Base-by-base conservation (phyloP, 768 basidiomycete genomes). In the Saitozyma sp. region DNA sequence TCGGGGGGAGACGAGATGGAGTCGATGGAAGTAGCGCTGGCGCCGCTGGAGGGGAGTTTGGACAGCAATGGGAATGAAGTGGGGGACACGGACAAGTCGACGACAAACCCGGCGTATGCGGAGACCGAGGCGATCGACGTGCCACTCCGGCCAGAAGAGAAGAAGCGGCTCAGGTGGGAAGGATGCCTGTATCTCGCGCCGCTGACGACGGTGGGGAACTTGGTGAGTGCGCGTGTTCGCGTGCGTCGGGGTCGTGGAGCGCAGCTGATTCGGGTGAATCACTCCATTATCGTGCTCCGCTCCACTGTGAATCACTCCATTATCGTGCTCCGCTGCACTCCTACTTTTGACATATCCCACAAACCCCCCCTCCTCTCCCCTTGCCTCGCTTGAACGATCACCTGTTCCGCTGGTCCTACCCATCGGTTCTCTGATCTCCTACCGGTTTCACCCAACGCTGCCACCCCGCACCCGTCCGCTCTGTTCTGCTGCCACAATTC, bases 171-270 rank as follows among this genome's bases (percentile, higher is more conserved):
- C 50, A 80, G 90, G 70, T 98, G 94, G 91, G 80, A 83, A 8
- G 91, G 89, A 2, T 91, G 91, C 79, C 89, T 90, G 0, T 98
- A 88, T 75, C 82, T 88, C 7, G 87, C 87, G 3, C 95, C 95
- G 2, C 80, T 98, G 17, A 97, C 95, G 0, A 98, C 95, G 0
- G 92, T 94, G 45, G 95, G 95, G 13, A 98, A 99, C 73, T 79
- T 98, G 76, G 93, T 92, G 75, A 51, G 85, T 80, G 50, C 29
- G n/a, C n/a, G n/a, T n/a, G n/a, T 20, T 50, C n/a, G n/a, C n/a
- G 29, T 29, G 29, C 29, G 29, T 29, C 29, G 29, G 29, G 29
- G 29, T 29, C 29, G 29, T 29, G 29, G 29, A 2, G 29, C 29
- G 29, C 29, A 29, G 29, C 29, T 29, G 10, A 19, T 52, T 10